These are phyloP conservation scores for Entomophthora muscae DNA, from an alignment of 371 early-diverging fungal species.

Conservation along the genomic window DNA sequence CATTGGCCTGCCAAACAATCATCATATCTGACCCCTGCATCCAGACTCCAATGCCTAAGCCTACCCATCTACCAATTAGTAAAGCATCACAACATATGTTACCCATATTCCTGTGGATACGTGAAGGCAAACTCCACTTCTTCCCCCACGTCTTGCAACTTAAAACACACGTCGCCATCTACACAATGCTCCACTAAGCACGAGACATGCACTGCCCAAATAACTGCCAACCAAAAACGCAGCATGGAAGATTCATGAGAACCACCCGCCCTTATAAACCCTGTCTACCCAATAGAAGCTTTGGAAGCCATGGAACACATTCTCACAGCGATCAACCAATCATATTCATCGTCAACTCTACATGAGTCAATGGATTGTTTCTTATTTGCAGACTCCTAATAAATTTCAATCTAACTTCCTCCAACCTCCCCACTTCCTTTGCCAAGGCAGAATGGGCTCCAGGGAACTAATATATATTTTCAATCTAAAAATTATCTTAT, in stretches of 20 bases:
- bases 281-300: not conserved
- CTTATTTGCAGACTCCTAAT: too few relatives aligned
- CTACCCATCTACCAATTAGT: constrained; percentile 3
- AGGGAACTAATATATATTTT: too few relatives aligned
- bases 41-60: constrained; percentile 5
- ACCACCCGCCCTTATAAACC: not conserved
- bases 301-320: not conserved
- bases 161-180: not conserved
- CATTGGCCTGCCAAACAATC: not conserved
- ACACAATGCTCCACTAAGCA: not conserved
- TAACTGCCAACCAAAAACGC: not conserved
- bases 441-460: too few relatives aligned
- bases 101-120: constrained; percentile 4
- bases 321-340: too few relatives aligned
- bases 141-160: not conserved
- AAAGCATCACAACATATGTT: not conserved
- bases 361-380: too few relatives aligned
- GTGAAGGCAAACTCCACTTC: constrained; percentile 4
- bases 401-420: too few relatives aligned
- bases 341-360: too few relatives aligned
- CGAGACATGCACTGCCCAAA: not conserved
- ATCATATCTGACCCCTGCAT: constrained; percentile 4
- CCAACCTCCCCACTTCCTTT: too few relatives aligned
- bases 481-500: too few relatives aligned
- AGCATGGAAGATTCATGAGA: not conserved